Conservation (phyloP, 345 rosid species). For the Streptanthus diversifolius region DNA sequence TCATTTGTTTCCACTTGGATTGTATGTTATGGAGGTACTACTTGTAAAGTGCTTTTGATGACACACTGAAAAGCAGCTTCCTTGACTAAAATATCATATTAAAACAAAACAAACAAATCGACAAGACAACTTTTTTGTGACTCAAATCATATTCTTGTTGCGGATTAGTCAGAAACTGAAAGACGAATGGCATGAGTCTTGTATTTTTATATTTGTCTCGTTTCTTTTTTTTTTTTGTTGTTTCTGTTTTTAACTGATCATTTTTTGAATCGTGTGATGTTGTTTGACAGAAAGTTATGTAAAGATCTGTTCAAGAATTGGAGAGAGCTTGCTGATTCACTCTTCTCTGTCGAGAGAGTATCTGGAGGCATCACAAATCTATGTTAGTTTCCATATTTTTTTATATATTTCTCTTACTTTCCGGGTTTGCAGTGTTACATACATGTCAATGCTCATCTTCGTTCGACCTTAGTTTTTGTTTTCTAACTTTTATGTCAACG, state of each 20-base stretch:
- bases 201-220: neutral
- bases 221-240: neutral
- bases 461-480: neutral
- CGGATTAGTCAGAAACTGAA: neutral
- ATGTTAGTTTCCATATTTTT: conserved; percentile 43
- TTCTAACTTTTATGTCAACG: neutral
- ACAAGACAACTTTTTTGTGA: neutral
- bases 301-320: conserved; percentile 84
- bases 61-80: conserved; percentile 1
- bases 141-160: neutral
- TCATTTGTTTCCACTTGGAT: neutral
- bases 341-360: conserved; percentile 65
- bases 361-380: conserved; percentile 97
- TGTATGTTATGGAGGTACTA: neutral
- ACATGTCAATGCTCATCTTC: too few relatives aligned
- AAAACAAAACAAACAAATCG: neutral
- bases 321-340: conserved; percentile 60
- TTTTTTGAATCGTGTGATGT: conserved; percentile 12
- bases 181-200: neutral
- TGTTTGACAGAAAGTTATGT: conserved; percentile 54
- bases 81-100: neutral
- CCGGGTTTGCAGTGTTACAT: too few relatives aligned
- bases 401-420: neutral
- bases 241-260: neutral
- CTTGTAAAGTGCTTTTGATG: conserved; percentile 13